Conservation (phyloP, 805 yeast genomes). For the Kregervanrija delftensis region DNA sequence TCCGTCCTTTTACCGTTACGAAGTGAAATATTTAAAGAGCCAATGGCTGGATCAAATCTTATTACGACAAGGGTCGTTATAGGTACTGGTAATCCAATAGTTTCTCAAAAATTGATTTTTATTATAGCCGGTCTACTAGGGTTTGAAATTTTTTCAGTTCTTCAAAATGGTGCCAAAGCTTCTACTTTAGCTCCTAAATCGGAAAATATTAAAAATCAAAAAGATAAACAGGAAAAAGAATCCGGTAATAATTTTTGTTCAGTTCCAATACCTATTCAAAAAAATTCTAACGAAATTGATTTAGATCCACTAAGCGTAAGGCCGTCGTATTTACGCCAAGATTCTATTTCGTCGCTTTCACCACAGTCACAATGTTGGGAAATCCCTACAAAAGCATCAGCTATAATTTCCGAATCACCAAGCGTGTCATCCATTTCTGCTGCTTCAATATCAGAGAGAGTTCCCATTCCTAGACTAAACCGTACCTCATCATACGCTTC, state of each 20-base stretch:
- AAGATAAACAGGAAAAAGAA: too few relatives aligned
- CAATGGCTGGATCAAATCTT: constrained; percentile 19
- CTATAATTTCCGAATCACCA: constrained; percentile 7
- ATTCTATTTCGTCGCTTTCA: too few relatives aligned
- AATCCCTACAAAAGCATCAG: constrained; percentile 21
- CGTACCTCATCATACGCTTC: constrained; percentile 29
- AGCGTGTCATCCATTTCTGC: constrained; percentile 10
- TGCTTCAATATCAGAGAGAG: constrained; percentile 15
- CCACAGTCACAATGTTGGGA: constrained; percentile 35
- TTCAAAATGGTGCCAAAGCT: constrained; percentile 6
- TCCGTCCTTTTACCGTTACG: constrained; percentile 39
- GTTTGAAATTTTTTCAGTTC: constrained; percentile 21
- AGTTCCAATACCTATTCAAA: too few relatives aligned
- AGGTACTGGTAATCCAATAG: constrained; percentile 50
- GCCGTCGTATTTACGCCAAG: too few relatives aligned
- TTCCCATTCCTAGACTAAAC: constrained; percentile 15
- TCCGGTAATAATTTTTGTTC: background rate
- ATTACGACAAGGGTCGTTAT: constrained; percentile 39
- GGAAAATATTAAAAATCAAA: too few relatives aligned
- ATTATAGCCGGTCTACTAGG: constrained; percentile 45
- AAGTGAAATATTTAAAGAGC: constrained; percentile 28
- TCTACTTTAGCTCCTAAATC: too few relatives aligned
- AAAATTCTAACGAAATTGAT: too few relatives aligned
- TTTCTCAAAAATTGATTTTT: constrained; percentile 47
- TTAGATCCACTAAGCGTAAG: too few relatives aligned